Evolutionary conservation across 352 stramenopile species (phyloP), one percentile per base, ranked within the genome.

Genomic region (Albugo candida): DNA sequence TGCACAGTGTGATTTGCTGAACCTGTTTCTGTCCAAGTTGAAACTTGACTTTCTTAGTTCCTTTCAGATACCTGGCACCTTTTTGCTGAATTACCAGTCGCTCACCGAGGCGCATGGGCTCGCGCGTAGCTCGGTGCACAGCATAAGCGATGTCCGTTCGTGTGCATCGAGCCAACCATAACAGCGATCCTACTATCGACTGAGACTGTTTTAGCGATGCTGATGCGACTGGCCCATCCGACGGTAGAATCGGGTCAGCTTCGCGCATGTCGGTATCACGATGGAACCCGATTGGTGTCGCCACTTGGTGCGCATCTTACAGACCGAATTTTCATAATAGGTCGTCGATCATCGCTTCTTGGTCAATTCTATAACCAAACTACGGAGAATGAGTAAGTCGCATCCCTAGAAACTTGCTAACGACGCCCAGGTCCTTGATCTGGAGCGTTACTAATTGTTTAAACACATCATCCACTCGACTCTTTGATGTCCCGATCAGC

Each of bases 401-500:
- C 37, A 66, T 66, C 59, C 60, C n/a, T 2, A 73, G 19, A 27
- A 63, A 64, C 5, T 63, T 61, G 19, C 45, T 27, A 0, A 39
- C 58, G 1, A 13, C n/a, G 0, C 58, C 58, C 1, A 65, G 43
- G 24, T 63, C 52, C 44, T 73, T 67, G 4, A 73, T 16, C 3
- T 56, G 41, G 0, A 64, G 3, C 24, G 24, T 31, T 8, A 10
- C 24, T 8, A 31, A 31, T 3, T 10, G 24, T n/a, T 8, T 10
- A 31, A 31, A 31, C 3, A 43, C 8, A 2, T 43, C 38, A 8
- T 43, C 38, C 38, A 43, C 38, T 43, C 8, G 38, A 10, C 8
- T 8, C 8, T 43, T 3, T 8, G 17, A 21, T 21, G 38, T 43
- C 3, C 17, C 38, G 38, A 8, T 43, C 2, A 8, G 3, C 17